Evolutionary conservation across 305 asterid genomes (phyloP), one percentile per base, ranked within the genome.

Genomic region (Solanum hybrid): DNA sequence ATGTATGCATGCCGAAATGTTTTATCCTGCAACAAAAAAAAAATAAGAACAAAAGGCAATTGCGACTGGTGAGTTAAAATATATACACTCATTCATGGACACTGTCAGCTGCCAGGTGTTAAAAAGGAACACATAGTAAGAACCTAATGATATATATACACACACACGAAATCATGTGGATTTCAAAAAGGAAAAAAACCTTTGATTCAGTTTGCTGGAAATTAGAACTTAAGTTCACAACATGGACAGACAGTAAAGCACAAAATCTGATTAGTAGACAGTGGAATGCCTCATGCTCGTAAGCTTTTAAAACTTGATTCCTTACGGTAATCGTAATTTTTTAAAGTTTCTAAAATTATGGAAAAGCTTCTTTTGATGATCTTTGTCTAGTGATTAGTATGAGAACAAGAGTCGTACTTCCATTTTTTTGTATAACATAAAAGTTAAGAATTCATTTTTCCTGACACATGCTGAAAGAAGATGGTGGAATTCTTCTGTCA

Each of bases 1-100:
- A 97, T 64, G 89, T 96, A 97, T 22, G 98, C 98, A 92, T 97
- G 99, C 26, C 98, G 97, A 93, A 97, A 97, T 86, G 99, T 97
- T 93, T 97, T 97, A 92, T 97, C 99, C 99, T 97, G 98, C 92
- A 92, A 73, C 10, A 69, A 67, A 77, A 81, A 89, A 61, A 79
- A 35, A 29, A 57, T 79, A 84, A 51, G 18, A 84, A 51, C 13
- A 51, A 11, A 31, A 84, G 42, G 13, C 88, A 51, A 57, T 5
- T 31, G 76, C 13, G 76, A 51, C 46, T 51, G 40, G 76, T 51
- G 29, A 84, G 87, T 83, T 16, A 28, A 51, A 46, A 31, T 51
- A 31, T 57, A 84, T 22, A 28, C 31, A 83, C 39, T 31, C 75
- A 28, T 82, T 5, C 36, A 42, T 3, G 29, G 42, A 84, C 46